Evolutionary conservation across 345 rosid species (phyloP).

Genomic region (Arabidopsis thaliana): TAIR10.1 NC_003070.9:18064501-18065000

Average conservation of each 20-base stretch:
- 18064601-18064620: constrained; percentile 50
- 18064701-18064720: constrained; percentile 70
- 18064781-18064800: constrained; percentile 72
- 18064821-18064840: too few species aligned
- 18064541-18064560: background rate
- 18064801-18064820: constrained; percentile 54
- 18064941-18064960: background rate
- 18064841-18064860: background rate
- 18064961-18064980: background rate
- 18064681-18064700: constrained; percentile 77
- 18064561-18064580: constrained; percentile 43
- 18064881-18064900: background rate
- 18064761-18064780: constrained; percentile 80
- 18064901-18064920: background rate
- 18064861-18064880: too few species aligned
- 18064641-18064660: constrained; percentile 54
- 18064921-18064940: background rate
- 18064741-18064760: constrained; percentile 98
- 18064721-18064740: constrained; percentile 79
- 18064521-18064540: background rate
- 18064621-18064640: constrained; percentile 58
- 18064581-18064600: constrained; percentile 78
- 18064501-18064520: background rate
- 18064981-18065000: constrained; percentile 17
- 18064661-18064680: constrained; percentile 69